These are phyloP conservation scores for Kwoniella heveanensis DNA, from an alignment of 768 basidiomycete genomes.

Conservation along the genomic window DNA sequence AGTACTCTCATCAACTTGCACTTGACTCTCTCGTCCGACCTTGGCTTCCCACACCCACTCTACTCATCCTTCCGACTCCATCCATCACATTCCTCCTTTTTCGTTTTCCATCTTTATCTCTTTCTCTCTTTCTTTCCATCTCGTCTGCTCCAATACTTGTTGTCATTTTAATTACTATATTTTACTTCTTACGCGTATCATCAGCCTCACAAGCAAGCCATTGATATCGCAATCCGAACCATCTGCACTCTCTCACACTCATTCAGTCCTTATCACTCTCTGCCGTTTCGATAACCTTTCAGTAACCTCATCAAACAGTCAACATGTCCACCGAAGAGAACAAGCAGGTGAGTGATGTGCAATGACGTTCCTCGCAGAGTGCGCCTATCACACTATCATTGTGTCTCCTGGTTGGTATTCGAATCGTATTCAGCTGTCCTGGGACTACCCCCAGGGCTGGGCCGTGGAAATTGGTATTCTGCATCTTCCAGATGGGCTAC, in stretches of 20 bases:
- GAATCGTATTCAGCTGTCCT: neutral
- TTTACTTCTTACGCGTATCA: neutral
- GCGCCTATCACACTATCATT: neutral
- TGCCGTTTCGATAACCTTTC: neutral
- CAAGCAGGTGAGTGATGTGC: conserved; percentile 24
- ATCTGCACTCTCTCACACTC: conserved; percentile 5
- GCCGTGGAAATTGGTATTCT: too few relatives aligned
- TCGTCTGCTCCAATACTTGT: neutral
- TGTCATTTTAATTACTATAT: neutral
- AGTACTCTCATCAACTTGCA: neutral
- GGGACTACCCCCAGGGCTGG: too few relatives aligned
- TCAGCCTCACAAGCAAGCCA: neutral
- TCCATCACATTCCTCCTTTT: neutral
- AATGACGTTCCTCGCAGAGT: neutral
- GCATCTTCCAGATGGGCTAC: too few relatives aligned
- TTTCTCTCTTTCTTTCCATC: conserved; percentile 2
- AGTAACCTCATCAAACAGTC: conserved; percentile 5
- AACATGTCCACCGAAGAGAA: conserved; percentile 27
- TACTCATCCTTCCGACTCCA: neutral
- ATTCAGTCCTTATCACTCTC: conserved; percentile 5
- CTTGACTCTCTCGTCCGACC: neutral
- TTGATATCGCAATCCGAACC: neutral
- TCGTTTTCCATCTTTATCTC: neutral
- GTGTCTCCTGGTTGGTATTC: neutral
- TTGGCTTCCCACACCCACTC: neutral